These are phyloP conservation scores for Spergularia bocconei DNA, from an alignment of 148 eudicot genomes.

Conservation along the genomic window DNA sequence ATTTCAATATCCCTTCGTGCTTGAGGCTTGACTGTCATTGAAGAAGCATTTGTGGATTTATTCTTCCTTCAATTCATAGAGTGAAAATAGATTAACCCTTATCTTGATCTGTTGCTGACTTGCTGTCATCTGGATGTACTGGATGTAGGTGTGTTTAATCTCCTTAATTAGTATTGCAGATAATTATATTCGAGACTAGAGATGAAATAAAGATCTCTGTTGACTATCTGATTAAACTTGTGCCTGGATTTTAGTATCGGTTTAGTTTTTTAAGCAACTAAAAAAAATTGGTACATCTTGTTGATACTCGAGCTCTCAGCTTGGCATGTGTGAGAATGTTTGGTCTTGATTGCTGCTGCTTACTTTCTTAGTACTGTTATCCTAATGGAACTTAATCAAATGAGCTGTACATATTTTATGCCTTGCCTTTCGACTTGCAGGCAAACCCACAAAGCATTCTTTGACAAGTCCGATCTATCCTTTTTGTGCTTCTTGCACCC, in stretches of 20 bases:
- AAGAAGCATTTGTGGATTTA: not conserved
- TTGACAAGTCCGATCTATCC: constrained; percentile 71
- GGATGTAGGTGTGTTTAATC: not conserved
- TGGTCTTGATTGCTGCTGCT: not conserved
- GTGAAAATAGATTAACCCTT: not conserved
- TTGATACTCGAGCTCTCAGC: not conserved
- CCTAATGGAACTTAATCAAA: not conserved
- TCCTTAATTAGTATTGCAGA: not conserved
- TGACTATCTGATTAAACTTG: not conserved
- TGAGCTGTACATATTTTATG: not conserved
- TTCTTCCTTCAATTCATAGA: constrained; percentile 1
- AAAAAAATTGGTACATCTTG: no score
- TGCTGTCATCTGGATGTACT: not conserved
- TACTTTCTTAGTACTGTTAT: not conserved
- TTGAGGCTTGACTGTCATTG: not conserved
- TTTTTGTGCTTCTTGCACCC: constrained; percentile 74
- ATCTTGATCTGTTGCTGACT: not conserved
- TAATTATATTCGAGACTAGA: not conserved
- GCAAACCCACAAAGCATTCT: constrained; percentile 69
- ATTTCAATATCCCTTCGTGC: not conserved
- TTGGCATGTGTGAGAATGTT: not conserved
- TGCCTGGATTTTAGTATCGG: no score
- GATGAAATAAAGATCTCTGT: not conserved
- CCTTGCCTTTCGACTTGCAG: constrained; percentile 35
- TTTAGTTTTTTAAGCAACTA: no score